Base-by-base conservation (phyloP, 805 yeast species). In the Suhomyces vadensis region DNA sequence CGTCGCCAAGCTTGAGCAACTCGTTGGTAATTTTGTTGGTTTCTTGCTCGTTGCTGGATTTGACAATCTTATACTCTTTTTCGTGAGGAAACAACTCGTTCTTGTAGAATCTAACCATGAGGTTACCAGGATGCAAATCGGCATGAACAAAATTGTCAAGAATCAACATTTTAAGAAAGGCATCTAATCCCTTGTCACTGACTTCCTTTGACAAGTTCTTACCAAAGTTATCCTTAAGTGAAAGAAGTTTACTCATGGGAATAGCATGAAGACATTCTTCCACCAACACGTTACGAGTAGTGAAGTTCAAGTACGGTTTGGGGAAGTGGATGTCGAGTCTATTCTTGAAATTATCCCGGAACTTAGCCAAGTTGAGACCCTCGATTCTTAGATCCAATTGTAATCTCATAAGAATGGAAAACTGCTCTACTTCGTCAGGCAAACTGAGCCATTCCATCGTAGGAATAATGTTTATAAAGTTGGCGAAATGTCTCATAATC, bases 381-480 rank as follows among this genome's bases (percentile, higher is more conserved):
- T 94, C 99, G 27, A 94, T 87, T 51, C 97, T 72, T 46, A 94
- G 67, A 65, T 94, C 98, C 45, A 94, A 69, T 64, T 94, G 99
- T 39, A 88, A 63, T 31, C 82, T 81, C 98, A 94, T 92, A 69
- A 94, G 75, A 0, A 81, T 69, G 1, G 88, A 77, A 60, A 94
- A 94, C 56, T 91, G 94, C 35, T 83, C 86, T 2, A 92, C 98
- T 62, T 94, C 99, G 48, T 85, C 92, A 0, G 98, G 99, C 38
- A 94, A 69, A 3, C 97, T 87, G 4, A 94, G 72, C 99, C 99
- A 94, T 60, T 94, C 97, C 95, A 94, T 88, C 0, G 96, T 89
- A 4, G 99, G 99, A 5, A 94, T 69, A 5, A 60, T 55, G 55
- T 91, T 83, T 41, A 94, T 78, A 1, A 75, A 42, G 35, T 66